Percentiles rank a stretch among this genome's conserved stretches.
Conservation (phyloP, 192 early-diverging fungal species). For the Coemansia sp. region DNA sequence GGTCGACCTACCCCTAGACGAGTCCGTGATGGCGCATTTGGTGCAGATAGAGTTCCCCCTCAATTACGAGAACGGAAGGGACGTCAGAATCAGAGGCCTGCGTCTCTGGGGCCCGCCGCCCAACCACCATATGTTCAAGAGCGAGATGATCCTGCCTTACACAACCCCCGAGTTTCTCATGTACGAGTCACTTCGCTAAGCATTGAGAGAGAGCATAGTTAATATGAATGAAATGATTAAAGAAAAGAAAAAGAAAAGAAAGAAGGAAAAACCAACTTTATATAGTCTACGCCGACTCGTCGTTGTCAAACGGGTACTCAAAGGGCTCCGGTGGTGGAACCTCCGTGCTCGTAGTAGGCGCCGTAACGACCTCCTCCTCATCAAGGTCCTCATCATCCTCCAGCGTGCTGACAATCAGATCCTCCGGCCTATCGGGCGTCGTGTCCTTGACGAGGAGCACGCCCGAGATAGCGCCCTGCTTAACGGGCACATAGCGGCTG, state of each 20-base stretch:
- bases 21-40: constrained; percentile 33
- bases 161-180: constrained; percentile 34
- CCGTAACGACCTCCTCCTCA: constrained; percentile 5
- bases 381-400: constrained; percentile 26
- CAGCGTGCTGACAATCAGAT: constrained; percentile 66
- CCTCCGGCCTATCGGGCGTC: constrained; percentile 74
- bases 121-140: constrained; percentile 23
- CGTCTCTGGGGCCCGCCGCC: constrained; percentile 32
- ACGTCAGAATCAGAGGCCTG: constrained; percentile 37
- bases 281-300: constrained; percentile 20
- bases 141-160: constrained; percentile 34
- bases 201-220: neutral
- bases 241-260: constrained; percentile 11
- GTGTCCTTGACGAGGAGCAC: constrained; percentile 87
- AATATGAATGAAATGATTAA: constrained; percentile 1
- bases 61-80: constrained; percentile 48
- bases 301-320: constrained; percentile 72
- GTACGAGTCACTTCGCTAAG: constrained; percentile 43
- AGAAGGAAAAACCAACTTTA: neutral
- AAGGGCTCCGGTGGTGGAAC: constrained; percentile 77
- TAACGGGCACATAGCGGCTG: constrained; percentile 87
- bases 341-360: constrained; percentile 22
- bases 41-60: constrained; percentile 36
- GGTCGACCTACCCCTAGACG: constrained; percentile 23
- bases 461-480: constrained; percentile 70